A percentile compares a stretch with the other conserved stretches of the same genome.
phyloP scores from a whole-genome alignment of 1,284 basidiomycete genomes.

The Moesziomyces aphidis region DNA sequence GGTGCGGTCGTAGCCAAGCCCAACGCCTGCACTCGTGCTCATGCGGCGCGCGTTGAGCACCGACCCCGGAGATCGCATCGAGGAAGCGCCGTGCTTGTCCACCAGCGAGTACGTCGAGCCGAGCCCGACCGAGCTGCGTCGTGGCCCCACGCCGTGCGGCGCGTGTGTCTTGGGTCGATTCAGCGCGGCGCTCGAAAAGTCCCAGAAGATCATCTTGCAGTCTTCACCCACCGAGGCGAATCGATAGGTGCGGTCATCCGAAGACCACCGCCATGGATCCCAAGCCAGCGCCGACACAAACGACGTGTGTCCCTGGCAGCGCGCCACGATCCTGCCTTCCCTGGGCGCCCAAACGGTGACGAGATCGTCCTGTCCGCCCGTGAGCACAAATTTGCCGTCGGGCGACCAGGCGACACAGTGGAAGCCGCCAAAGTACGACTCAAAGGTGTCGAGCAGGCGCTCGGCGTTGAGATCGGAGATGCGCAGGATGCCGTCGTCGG shows the following conservation, averaged over 20 bases:
- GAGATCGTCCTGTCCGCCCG: slow-evolving; percentile 92
- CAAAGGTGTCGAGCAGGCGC: slow-evolving; percentile 49
- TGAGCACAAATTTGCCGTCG: slow-evolving; percentile 89
- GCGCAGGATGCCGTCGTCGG: slow-evolving; percentile 59
- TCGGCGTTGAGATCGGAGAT: slow-evolving; percentile 60
- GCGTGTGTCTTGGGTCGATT: slow-evolving; percentile 50
- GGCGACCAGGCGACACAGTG: slow-evolving; percentile 93
- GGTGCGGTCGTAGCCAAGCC: slow-evolving; percentile 1
- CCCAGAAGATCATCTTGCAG: slow-evolving; percentile 62
- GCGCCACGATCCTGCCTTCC: slow-evolving; percentile 78
- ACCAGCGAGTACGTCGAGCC: slow-evolving; percentile 46
- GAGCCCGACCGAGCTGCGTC: slow-evolving; percentile 28
- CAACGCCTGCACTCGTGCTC: slow-evolving; percentile 7
- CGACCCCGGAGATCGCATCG: slow-evolving; percentile 20
- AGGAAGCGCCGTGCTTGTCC: slow-evolving; percentile 21
- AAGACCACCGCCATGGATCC: slow-evolving; percentile 78
- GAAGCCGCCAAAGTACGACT: slow-evolving; percentile 70
- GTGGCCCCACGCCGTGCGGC: slow-evolving; percentile 10
- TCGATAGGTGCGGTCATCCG: slow-evolving; percentile 67
- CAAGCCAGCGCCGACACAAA: slow-evolving; percentile 91
- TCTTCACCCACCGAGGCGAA: slow-evolving; percentile 65
- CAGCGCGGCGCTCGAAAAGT: slow-evolving; percentile 57
- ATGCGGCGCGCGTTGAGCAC: slow-evolving; percentile 13
- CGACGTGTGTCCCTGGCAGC: slow-evolving; percentile 95
- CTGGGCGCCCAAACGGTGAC: slow-evolving; percentile 73